These are phyloP conservation scores for Leishmania gerbilli DNA, from an alignment of 208 protist species.

Conservation along the genomic window DNA sequence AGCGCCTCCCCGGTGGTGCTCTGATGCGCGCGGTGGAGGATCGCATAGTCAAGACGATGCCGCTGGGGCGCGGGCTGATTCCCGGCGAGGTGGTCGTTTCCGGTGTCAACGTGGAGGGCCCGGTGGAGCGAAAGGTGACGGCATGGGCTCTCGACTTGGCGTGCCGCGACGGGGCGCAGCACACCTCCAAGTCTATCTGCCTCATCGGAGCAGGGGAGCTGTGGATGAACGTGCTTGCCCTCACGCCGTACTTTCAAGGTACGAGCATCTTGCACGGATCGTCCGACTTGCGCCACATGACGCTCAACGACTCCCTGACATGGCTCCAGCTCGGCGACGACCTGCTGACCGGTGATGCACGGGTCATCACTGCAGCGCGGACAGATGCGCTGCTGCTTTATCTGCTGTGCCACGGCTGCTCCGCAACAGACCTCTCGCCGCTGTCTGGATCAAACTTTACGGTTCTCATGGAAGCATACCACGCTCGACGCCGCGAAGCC, in stretches of 20 bases:
- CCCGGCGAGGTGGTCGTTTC: slow-evolving; percentile 73
- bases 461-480: slow-evolving; percentile 59
- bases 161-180: slow-evolving; percentile 55
- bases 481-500: slow-evolving; percentile 4
- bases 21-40: slow-evolving; percentile 84
- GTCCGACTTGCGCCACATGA: slow-evolving; percentile 60
- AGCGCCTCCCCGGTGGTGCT: slow-evolving; percentile 62
- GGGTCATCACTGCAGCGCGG: slow-evolving; percentile 48
- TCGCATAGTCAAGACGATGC: slow-evolving; percentile 74
- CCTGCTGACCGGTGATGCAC: slow-evolving; percentile 46
- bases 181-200: slow-evolving; percentile 62
- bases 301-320: slow-evolving; percentile 55
- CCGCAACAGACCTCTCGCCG: slow-evolving; percentile 49
- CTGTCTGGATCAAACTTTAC: slow-evolving; percentile 39
- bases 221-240: slow-evolving; percentile 64
- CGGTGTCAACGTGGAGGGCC: slow-evolving; percentile 64
- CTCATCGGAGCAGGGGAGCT: slow-evolving; percentile 72
- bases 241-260: slow-evolving; percentile 77
- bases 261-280: slow-evolving; percentile 57
- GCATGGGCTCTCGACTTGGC: slow-evolving; percentile 89
- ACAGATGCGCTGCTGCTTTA: slow-evolving; percentile 79
- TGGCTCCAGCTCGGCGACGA: slow-evolving; percentile 70
- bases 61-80: slow-evolving; percentile 41
- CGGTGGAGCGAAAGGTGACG: slow-evolving; percentile 82
- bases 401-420: slow-evolving; percentile 62